phyloP scores from a whole-genome alignment of 2,329 filamentous ascomycete species.

The Pseudocercospora cruenta region DNA sequence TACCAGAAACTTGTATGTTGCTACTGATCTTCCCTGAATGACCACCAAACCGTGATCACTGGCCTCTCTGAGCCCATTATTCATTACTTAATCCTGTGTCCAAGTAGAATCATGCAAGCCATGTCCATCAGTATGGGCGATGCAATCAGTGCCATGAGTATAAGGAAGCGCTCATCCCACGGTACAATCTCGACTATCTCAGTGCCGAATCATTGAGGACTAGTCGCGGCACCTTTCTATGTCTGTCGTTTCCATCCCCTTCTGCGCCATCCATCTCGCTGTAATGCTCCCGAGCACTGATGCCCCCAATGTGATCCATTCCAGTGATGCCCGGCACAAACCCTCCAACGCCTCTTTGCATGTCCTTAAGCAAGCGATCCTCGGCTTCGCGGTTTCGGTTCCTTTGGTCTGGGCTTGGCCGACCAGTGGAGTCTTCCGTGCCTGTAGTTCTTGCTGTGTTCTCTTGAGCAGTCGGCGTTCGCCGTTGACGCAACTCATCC shows the following conservation, averaged over 20 bases:
- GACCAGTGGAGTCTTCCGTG: not conserved
- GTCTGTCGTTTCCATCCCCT: not conserved
- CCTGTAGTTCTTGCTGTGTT: not conserved
- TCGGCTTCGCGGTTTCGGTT: not conserved
- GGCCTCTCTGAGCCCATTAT: not conserved
- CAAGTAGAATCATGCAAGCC: not conserved
- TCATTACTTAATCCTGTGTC: not conserved
- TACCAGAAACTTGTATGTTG: slow-evolving; percentile 3
- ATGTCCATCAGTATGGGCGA: not conserved
- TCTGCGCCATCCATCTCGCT: not conserved
- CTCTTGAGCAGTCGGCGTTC: not conserved
- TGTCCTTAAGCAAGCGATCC: slow-evolving; percentile 1
- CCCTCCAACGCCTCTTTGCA: slow-evolving; percentile 4
- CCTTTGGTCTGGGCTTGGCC: not conserved
- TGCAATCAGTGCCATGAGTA: not conserved
- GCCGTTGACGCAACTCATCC: slow-evolving; percentile 54
- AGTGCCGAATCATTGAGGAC: not conserved
- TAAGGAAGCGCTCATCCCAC: not conserved
- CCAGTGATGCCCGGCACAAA: slow-evolving; percentile 7
- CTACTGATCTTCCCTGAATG: not conserved
- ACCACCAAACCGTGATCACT: not conserved
- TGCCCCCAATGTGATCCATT: not conserved
- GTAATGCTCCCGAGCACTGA: not conserved
- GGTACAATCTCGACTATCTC: not conserved
- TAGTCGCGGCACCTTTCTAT: not conserved